phyloP scores from a whole-genome alignment of 2,329 filamentous ascomycete species.

The Phyllosticta capitalensis region DNA sequence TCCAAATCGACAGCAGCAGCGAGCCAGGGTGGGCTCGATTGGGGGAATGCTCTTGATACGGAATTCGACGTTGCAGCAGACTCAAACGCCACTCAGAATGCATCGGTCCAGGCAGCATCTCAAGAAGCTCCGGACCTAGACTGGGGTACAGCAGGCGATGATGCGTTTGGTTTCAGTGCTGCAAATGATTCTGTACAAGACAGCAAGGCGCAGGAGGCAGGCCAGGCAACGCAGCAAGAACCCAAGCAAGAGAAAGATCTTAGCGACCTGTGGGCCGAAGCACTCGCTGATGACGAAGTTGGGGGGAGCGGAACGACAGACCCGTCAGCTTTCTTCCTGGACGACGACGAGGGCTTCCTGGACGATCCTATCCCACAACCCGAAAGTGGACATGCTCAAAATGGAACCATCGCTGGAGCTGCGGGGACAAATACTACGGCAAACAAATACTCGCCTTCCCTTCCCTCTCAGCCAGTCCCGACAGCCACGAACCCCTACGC shows the following conservation, averaged over 20 bases:
- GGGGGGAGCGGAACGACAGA: slow-evolving; percentile 45
- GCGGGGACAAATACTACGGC: neutral
- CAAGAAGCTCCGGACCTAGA: slow-evolving; percentile 4
- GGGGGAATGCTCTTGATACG: neutral
- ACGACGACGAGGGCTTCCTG: slow-evolving; percentile 78
- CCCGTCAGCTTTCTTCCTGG: slow-evolving; percentile 55
- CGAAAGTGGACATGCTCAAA: slow-evolving; percentile 18
- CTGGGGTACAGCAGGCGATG: slow-evolving; percentile 5
- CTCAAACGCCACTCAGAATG: neutral
- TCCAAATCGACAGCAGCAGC: neutral
- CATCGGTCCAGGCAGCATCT: neutral
- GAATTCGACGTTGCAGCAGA: neutral
- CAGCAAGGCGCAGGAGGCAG: neutral
- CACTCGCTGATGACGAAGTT: slow-evolving; percentile 66
- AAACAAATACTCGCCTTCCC: slow-evolving; percentile 29
- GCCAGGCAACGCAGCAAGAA: neutral
- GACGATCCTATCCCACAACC: slow-evolving; percentile 52
- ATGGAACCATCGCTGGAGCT: neutral
- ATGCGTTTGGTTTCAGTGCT: slow-evolving; percentile 1
- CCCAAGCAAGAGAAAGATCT: slow-evolving; percentile 48
- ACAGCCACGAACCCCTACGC: slow-evolving; percentile 37
- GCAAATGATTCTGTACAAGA: neutral
- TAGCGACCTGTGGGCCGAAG: slow-evolving; percentile 74
- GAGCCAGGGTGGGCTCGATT: neutral
- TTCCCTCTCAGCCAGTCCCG: slow-evolving; percentile 17